Base-by-base conservation (phyloP, 495 filamentous ascomycete species). In the Penicillium dipodomyicola region DNA sequence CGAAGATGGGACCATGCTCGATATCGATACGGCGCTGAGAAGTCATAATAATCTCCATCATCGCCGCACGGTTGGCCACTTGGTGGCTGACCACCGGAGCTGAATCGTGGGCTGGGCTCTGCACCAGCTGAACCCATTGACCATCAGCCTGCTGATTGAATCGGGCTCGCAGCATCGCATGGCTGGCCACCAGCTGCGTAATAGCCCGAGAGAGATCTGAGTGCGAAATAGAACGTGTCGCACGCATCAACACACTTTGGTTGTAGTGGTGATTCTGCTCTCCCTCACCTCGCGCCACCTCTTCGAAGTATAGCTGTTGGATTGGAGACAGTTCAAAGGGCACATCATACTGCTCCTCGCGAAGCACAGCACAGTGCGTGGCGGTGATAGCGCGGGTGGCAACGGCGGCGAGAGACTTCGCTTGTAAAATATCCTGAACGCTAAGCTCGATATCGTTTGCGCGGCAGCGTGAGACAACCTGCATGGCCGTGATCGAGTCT, bases 151-250 rank as follows among this genome's bases (percentile, higher is more conserved):
- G 25, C 14, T 54, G 69, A 17, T 9, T 40, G 61, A 84, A 87
- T 9, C 85, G 78, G n/a, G 78, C 79, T 41, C 84, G 72, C 23
- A 88, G 72, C 85, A 87, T 87, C 11, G 81, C 74, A 57, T 88
- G 85, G 19, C 77, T 77, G 0, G 62, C 67, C 14, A 86, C 73
- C 5, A 86, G 61, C 1, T 76, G 70, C 43, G 78, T 72, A 25
- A 82, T 56, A 1, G 35, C 49, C 40, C 22, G 17, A 29, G 5
- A 27, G 3, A 30, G 37, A n/a, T 52, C 22, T 14, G 32, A 20
- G 53, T 5, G 82, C 80, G 7, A 72, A 63, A 6, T 74, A 47
- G 12, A 72, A 60, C 32, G 71, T 15, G 71, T 77, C 4, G 87
- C 54, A 19, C 79, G 75, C 11, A 87, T 60, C 3, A 86, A 63